Percentiles rank a stretch among this genome's conserved stretches.
Conservation (phyloP, 2,329 filamentous ascomycete species). For the Colletotrichum sojae region DNA sequence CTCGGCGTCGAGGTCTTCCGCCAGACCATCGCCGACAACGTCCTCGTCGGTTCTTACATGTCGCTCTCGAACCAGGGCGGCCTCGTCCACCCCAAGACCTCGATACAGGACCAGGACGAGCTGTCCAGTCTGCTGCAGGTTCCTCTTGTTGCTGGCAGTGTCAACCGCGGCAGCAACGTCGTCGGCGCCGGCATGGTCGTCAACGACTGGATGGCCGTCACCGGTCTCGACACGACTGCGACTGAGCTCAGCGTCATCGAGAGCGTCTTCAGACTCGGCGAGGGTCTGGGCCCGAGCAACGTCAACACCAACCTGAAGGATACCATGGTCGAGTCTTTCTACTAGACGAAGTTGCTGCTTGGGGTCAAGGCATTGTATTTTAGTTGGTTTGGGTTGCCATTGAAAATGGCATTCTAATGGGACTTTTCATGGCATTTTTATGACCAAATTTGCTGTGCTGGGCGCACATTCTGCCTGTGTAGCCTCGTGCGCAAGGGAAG, state of each 20-base stretch:
- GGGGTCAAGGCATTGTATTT: slow-evolving; percentile 30
- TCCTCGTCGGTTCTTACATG: slow-evolving; percentile 98
- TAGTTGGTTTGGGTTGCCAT: slow-evolving; percentile 41
- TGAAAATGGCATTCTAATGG: slow-evolving; percentile 25
- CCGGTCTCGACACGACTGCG: slow-evolving; percentile 91
- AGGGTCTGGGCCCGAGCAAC: slow-evolving; percentile 83
- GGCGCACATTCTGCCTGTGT: no score
- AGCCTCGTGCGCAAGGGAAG: no score
- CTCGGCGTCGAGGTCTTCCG: slow-evolving; percentile 90
- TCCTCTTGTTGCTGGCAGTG: slow-evolving; percentile 91
- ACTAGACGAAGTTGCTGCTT: slow-evolving; percentile 65
- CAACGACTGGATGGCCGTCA: slow-evolving; percentile 95
- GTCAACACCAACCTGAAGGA: slow-evolving; percentile 93
- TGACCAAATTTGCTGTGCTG: no score
- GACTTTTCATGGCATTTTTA: slow-evolving; percentile 25
- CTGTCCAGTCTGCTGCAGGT: slow-evolving; percentile 94
- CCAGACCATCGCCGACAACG: slow-evolving; percentile 97
- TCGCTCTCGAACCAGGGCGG: slow-evolving; percentile 95
- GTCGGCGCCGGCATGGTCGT: slow-evolving; percentile 98
- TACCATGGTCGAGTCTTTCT: slow-evolving; percentile 99
- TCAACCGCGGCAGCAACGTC: slow-evolving; percentile 93
- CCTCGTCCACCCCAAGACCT: slow-evolving; percentile 97
- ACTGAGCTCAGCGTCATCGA: slow-evolving; percentile 97
- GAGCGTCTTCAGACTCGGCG: slow-evolving; percentile 93
- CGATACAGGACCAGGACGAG: slow-evolving; percentile 98